Evolutionary conservation across 192 early-diverging fungal species (phyloP), one percentile per base, ranked within the genome.

Genomic region (Kickxella alabastrina): DNA sequence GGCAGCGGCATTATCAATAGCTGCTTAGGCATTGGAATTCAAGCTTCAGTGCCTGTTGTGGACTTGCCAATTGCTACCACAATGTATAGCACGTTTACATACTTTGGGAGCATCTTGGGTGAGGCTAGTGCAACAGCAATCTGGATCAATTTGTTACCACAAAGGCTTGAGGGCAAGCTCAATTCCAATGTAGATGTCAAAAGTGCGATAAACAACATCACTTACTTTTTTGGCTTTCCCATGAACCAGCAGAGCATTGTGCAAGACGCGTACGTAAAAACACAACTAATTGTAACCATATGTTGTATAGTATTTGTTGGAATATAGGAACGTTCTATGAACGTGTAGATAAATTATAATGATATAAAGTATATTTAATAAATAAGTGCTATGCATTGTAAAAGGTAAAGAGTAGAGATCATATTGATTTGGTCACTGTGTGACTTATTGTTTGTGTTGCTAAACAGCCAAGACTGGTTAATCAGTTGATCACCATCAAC

Each of bases 11-110:
- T 75, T 9, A 59, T 67, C 13, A 63, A 67, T 38, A 59, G 71
- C 1, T 75, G 63, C 39, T 49, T 67, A n/a, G 71, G 71, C 25
- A 66, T 75, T 27, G 71, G 71, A 4, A 52, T 75, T 1, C 71
- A 75, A 43, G 71, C 71, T 1, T 28, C 71, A 1, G 71, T 75
- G 14, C 37, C 51, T 1, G 27, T 19, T 2, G 55, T 62, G 0
- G 71, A 75, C 27, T 23, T 75, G 52, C 54, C 71, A 3, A 75
- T 75, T 42, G 71, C 71, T 6, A 58, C 67, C 10, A 67, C 64
- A 27, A 59, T 75, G 19, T 75, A 63, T 42, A 58, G 59, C 14
- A 75, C 65, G 71, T 47, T 67, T 41, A 64, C 59, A 6, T 75
- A 67, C 38, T 54, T 75, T 19, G 71, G 71, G 42, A 55, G 71